Conservation (phyloP, 495 filamentous ascomycete species). For the Hyphodiscus hymeniophilus region DNA sequence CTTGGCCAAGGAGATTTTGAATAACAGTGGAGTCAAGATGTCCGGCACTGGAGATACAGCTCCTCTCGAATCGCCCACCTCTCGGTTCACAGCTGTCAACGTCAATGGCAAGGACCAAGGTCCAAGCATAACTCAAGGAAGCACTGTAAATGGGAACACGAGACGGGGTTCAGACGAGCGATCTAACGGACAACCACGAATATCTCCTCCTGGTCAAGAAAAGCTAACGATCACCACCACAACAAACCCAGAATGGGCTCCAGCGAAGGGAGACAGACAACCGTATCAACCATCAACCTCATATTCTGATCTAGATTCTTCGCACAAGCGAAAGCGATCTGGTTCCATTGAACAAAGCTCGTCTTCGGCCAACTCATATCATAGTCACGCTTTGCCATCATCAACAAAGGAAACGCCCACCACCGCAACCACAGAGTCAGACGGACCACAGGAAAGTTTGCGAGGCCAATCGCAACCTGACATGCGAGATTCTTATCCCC, state of each 20-base stretch:
- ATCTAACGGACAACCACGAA: slow-evolving; percentile 20
- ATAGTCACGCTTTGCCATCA: slow-evolving; percentile 26
- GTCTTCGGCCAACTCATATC: slow-evolving; percentile 22
- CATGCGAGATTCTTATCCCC: slow-evolving; percentile 32
- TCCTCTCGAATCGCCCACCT: slow-evolving; percentile 17
- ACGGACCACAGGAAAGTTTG: slow-evolving; percentile 15
- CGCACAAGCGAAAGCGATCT: slow-evolving; percentile 48
- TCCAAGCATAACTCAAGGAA: background rate
- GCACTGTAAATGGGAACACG: slow-evolving; percentile 9
- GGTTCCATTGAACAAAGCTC: slow-evolving; percentile 32
- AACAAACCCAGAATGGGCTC: slow-evolving; percentile 21
- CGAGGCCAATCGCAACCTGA: slow-evolving; percentile 22
- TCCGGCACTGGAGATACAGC: slow-evolving; percentile 4
- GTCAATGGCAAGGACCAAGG: slow-evolving; percentile 16
- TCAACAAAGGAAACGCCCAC: slow-evolving; percentile 29
- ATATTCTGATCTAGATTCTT: slow-evolving; percentile 31
- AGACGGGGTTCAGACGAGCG: slow-evolving; percentile 20
- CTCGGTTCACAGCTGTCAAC: slow-evolving; percentile 23
- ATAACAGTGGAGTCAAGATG: slow-evolving; percentile 8
- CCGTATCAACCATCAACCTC: slow-evolving; percentile 19
- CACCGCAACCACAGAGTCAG: slow-evolving; percentile 21
- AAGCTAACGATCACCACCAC: slow-evolving; percentile 24
- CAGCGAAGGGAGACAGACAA: slow-evolving; percentile 13
- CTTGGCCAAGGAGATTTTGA: slow-evolving; percentile 10
- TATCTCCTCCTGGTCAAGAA: slow-evolving; percentile 23